Conservation (phyloP, 768 basidiomycete species). For the Pulveroboletus sp. region DNA sequence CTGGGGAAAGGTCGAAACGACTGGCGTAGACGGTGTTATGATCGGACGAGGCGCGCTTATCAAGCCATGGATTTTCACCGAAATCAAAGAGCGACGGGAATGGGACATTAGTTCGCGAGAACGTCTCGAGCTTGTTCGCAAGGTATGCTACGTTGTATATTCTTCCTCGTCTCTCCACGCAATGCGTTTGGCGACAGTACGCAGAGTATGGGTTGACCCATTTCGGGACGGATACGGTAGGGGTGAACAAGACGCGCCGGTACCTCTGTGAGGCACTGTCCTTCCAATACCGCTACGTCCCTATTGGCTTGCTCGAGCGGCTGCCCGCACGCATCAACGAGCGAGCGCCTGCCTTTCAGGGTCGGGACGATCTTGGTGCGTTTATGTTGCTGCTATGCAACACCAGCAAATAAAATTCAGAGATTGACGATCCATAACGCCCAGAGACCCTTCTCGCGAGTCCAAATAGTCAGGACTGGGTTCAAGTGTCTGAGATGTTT, state of each 20-base stretch:
- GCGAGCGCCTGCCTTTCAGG: conserved; percentile 80
- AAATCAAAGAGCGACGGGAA: conserved; percentile 86
- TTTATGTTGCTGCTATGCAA: background rate
- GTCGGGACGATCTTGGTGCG: conserved; percentile 83
- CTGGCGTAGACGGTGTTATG: conserved; percentile 94
- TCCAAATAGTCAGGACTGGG: conserved; percentile 79
- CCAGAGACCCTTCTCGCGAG: conserved; percentile 82
- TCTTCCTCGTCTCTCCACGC: background rate
- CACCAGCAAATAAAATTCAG: background rate
- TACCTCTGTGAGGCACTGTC: conserved; percentile 95
- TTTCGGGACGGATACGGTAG: conserved; percentile 83
- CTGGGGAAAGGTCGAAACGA: conserved; percentile 68
- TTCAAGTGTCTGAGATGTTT: conserved; percentile 93
- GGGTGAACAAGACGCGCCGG: conserved; percentile 85
- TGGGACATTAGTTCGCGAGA: conserved; percentile 92
- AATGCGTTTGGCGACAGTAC: conserved; percentile 43
- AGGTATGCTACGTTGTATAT: conserved; percentile 40
- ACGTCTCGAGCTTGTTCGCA: conserved; percentile 70
- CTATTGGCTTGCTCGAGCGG: conserved; percentile 83
- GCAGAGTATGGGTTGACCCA: conserved; percentile 84
- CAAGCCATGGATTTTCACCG: conserved; percentile 95
- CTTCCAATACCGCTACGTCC: conserved; percentile 95
- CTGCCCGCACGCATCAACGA: conserved; percentile 85
- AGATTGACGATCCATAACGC: background rate
- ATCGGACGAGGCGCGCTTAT: conserved; percentile 91